These are phyloP conservation scores for Lodderomyces pseudojiufengensis DNA, from an alignment of 1,139 yeast genomes.

Conservation along the genomic window DNA sequence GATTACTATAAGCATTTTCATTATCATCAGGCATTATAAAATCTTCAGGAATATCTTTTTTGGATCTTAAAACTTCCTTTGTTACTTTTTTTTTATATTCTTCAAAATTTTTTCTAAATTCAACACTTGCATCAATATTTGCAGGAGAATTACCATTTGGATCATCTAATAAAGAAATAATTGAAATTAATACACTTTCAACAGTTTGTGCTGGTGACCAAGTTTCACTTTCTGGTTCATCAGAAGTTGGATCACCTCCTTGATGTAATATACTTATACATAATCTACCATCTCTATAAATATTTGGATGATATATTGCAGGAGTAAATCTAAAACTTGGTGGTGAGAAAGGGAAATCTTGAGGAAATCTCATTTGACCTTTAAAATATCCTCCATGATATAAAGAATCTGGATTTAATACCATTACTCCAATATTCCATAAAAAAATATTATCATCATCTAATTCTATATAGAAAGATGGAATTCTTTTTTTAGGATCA, in stretches of 20 bases:
- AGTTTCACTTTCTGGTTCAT: constrained; percentile 87
- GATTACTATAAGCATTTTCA: constrained; percentile 57
- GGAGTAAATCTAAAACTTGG: constrained; percentile 94
- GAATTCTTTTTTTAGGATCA: constrained; percentile 88
- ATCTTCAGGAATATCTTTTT: constrained; percentile 80
- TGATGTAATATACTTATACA: constrained; percentile 92
- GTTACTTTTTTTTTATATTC: constrained; percentile 75
- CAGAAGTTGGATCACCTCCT: constrained; percentile 83
- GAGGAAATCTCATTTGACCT: constrained; percentile 91
- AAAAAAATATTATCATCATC: constrained; percentile 88
- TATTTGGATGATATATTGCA: constrained; percentile 91
- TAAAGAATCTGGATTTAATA: constrained; percentile 80
- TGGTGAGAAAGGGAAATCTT: constrained; percentile 87
- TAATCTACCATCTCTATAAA: constrained; percentile 86
- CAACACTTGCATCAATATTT: constrained; percentile 93
- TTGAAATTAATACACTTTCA: constrained; percentile 84
- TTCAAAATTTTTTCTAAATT: constrained; percentile 80
- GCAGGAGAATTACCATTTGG: constrained; percentile 95
- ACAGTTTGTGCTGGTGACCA: constrained; percentile 98
- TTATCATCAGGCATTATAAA: constrained; percentile 71
- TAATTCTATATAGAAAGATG: constrained; percentile 82
- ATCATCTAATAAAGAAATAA: constrained; percentile 85
- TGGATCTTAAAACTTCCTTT: constrained; percentile 80
- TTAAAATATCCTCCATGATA: constrained; percentile 96
- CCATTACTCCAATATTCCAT: constrained; percentile 95